Evolutionary conservation across 2,329 filamentous ascomycete genomes (phyloP), one percentile per base, ranked within the genome.

Genomic region (Metarhizium humberi): DNA sequence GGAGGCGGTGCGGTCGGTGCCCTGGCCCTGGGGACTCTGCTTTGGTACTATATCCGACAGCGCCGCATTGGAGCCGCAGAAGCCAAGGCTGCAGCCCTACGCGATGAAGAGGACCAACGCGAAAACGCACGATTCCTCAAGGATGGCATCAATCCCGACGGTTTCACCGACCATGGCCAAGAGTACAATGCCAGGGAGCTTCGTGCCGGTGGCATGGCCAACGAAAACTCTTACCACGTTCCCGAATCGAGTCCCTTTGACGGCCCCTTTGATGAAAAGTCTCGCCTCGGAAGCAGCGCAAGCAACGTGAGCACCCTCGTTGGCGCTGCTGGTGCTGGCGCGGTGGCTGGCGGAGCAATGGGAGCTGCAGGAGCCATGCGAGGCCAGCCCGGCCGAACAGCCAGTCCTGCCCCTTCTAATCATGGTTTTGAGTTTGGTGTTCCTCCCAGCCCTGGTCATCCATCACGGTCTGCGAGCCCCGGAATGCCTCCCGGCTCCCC

Each of bases 11-110:
- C 61, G 18, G 73, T 75, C 0, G 78, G 66, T 6, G 75, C 71
- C 29, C 57, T 76, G 6, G 62, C 78, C 0, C 30, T 78, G 16
- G 68, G 64, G 32, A 68, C 69, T 0, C 69, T 75, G 6, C 63
- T 76, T 20, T 77, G 79, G 64, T 81, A 78, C 71, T 83, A 78
- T 68, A 69, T 81, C 63, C 73, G 74, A 46, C 79, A 84, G 66
- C 76, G 81, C 42, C 74, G 76, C 46, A 69, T 69, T 0, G 82
- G 82, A 13, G 72, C 73, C 20, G 64, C 62, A 25, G 82, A 85
- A 64, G 79, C 80, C 42, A 70, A 71, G 42, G 55, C 71, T 8
- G 77, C 75, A 16, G 72, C 71, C 38, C 69, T 74, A 55, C 70
- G 71, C 53, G 69, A 72, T 34, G 71, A 77, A 51, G 66, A 73